Percentiles rank a stretch among this genome's conserved stretches.
These are phyloP conservation scores for Penicillium riverlandense DNA, from an alignment of 495 filamentous ascomycete species.

Conservation along the genomic window DNA sequence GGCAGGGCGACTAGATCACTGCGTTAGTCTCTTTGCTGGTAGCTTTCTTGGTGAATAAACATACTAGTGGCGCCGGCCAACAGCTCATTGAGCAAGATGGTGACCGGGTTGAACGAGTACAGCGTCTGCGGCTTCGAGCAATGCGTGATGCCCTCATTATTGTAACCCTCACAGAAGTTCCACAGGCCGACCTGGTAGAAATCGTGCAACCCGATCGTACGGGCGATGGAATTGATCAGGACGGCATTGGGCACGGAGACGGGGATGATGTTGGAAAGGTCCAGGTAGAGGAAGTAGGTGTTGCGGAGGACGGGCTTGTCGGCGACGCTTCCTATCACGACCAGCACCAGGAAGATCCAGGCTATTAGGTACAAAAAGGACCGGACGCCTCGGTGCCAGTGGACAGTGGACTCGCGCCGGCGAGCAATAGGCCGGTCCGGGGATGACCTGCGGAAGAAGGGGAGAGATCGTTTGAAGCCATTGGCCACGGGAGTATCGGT, in stretches of 20 bases:
- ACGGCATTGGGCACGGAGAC: conserved; percentile 62
- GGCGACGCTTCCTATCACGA: conserved; percentile 65
- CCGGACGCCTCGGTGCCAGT: conserved; percentile 44
- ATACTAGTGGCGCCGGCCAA: conserved; percentile 71
- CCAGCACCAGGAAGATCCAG: conserved; percentile 69
- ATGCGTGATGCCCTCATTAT: conserved; percentile 59
- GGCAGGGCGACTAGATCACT: conserved; percentile 62
- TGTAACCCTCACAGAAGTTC: conserved; percentile 83
- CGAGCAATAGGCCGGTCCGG: conserved; percentile 16
- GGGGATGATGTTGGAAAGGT: conserved; percentile 80
- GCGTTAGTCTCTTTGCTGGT: not conserved
- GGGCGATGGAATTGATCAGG: conserved; percentile 84
- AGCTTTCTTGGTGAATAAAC: conserved; percentile 12
- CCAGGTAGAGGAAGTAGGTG: conserved; percentile 77
- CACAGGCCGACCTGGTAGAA: conserved; percentile 92
- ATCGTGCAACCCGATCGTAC: conserved; percentile 79
- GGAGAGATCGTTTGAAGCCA: conserved; percentile 20
- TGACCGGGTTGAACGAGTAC: conserved; percentile 88
- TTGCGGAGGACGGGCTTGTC: conserved; percentile 49
- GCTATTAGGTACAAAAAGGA: conserved; percentile 65
- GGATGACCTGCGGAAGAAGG: conserved; percentile 22
- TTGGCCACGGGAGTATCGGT: conserved; percentile 2
- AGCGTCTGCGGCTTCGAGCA: conserved; percentile 62
- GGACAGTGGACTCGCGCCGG: conserved; percentile 23
- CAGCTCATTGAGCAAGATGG: conserved; percentile 69